Evolutionary conservation across 768 basidiomycete genomes (phyloP).

Genomic region (Xerocomellus amylosporus): DNA sequence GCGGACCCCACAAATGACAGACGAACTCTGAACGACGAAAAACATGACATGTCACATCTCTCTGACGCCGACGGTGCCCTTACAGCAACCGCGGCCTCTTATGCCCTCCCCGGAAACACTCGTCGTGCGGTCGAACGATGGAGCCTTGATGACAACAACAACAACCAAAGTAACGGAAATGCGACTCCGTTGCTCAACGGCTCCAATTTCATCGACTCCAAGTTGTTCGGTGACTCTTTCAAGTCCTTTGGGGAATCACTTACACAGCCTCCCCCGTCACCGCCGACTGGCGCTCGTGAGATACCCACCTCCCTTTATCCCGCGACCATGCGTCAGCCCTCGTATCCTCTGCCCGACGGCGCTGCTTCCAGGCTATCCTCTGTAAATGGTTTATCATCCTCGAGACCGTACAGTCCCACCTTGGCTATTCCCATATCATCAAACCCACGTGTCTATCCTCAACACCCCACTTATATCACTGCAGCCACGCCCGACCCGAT

Average conservation of each 20-base stretch:
- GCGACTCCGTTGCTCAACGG: conserved; percentile 25
- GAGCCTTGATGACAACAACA: conserved; percentile 45
- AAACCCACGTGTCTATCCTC: conserved; percentile 63
- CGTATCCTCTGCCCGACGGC: conserved; percentile 39
- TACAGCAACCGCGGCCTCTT: conserved; percentile 38
- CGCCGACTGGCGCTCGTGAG: conserved; percentile 22
- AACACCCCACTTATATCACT: conserved; percentile 76
- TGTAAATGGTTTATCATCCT: conserved; percentile 56
- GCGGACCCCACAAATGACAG: conserved; percentile 19
- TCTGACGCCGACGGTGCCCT: conserved; percentile 20
- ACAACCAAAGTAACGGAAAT: conserved; percentile 17
- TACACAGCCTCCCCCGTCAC: conserved; percentile 23
- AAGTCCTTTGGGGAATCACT: conserved; percentile 32
- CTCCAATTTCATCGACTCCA: conserved; percentile 27
- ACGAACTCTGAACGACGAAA: conserved; percentile 26
- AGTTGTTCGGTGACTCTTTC: conserved; percentile 29
- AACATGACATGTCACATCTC: conserved; percentile 15
- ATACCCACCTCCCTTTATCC: conserved; percentile 37
- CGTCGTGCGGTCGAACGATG: conserved; percentile 52
- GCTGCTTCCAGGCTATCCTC: conserved; percentile 39
- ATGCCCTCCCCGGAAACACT: conserved; percentile 43
- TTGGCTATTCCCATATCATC: conserved; percentile 55
- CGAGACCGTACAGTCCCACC: conserved; percentile 49
- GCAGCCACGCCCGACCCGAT: conserved; percentile 51
- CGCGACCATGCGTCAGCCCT: conserved; percentile 45